These are phyloP conservation scores for Xylaria sp. DNA, from an alignment of 2,329 filamentous ascomycete species.

Conservation along the genomic window DNA sequence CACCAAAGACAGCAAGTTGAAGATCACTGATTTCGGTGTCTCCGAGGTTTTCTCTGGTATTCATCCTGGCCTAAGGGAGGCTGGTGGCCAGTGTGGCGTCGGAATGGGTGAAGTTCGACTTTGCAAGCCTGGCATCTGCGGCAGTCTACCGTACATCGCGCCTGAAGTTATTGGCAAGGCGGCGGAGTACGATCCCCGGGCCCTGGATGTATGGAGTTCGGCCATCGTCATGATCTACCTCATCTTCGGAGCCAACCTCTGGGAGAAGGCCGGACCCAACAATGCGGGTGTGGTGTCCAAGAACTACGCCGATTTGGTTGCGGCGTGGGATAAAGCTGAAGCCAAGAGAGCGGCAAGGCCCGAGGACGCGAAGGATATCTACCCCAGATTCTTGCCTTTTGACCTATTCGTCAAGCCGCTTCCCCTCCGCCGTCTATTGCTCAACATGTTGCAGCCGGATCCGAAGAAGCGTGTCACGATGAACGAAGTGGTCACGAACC, in stretches of 20 bases:
- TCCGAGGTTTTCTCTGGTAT: constrained; percentile 79
- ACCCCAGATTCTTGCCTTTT: constrained; percentile 60
- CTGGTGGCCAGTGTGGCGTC: constrained; percentile 67
- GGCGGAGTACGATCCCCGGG: constrained; percentile 63
- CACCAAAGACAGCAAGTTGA: constrained; percentile 72
- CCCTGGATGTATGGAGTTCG: constrained; percentile 80
- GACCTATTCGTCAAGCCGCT: constrained; percentile 62
- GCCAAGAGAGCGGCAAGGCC: constrained; percentile 41
- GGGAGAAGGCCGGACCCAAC: constrained; percentile 58
- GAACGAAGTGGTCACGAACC: constrained; percentile 59
- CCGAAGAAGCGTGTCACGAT: constrained; percentile 67
- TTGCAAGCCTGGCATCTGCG: constrained; percentile 75
- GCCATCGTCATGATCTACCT: constrained; percentile 79
- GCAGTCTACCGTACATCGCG: constrained; percentile 80
- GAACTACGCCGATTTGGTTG: constrained; percentile 61
- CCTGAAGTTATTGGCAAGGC: constrained; percentile 74
- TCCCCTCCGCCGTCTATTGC: constrained; percentile 62
- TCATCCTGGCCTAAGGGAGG: constrained; percentile 70
- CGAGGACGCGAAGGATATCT: constrained; percentile 48
- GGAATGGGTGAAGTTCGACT: constrained; percentile 66
- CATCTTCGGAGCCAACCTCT: constrained; percentile 65
- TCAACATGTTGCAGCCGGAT: constrained; percentile 79
- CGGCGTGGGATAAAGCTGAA: constrained; percentile 66
- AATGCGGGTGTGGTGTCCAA: constrained; percentile 33
- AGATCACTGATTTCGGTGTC: constrained; percentile 89